phyloP scores from a whole-genome alignment of 192 early-diverging fungal genomes.

The Cladochytrium replicatum region DNA sequence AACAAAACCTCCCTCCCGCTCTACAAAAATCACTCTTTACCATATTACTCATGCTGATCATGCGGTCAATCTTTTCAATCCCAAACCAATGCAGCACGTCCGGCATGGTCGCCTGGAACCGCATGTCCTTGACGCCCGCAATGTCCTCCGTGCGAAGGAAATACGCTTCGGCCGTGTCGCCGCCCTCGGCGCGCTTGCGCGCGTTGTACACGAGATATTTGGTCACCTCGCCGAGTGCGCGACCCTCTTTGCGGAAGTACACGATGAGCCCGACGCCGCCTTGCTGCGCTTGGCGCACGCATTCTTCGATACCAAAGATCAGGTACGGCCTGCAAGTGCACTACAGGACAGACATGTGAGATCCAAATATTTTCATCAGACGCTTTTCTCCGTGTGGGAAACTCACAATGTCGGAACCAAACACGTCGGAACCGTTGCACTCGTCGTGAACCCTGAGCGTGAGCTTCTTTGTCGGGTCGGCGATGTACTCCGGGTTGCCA shows the following conservation, averaged over 20 bases:
- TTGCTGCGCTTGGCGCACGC: slow-evolving; percentile 75
- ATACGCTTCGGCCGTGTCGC: slow-evolving; percentile 83
- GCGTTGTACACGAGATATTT: slow-evolving; percentile 96
- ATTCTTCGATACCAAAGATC: slow-evolving; percentile 81
- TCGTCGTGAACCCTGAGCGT: slow-evolving; percentile 90
- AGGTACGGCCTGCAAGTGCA: slow-evolving; percentile 41
- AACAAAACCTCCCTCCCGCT: too few species aligned
- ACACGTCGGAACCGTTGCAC: slow-evolving; percentile 87
- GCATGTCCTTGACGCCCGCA: slow-evolving; percentile 89
- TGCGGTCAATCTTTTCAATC: slow-evolving; percentile 83
- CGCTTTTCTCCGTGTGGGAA: slow-evolving; percentile 44
- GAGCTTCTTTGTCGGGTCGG: slow-evolving; percentile 71
- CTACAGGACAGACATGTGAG: too few species aligned
- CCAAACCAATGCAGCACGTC: slow-evolving; percentile 95
- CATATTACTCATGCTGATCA: slow-evolving; percentile 57
- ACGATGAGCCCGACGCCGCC: slow-evolving; percentile 91
- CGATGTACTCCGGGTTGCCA: slow-evolving; percentile 69
- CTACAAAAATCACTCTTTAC: slow-evolving; percentile 11
- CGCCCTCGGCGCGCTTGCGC: slow-evolving; percentile 62
- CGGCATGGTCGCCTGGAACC: slow-evolving; percentile 95
- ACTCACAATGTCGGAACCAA: slow-evolving; percentile 79
- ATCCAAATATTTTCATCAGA: slow-evolving; percentile 38
- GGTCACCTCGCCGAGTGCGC: slow-evolving; percentile 88
- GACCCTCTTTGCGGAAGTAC: slow-evolving; percentile 93
- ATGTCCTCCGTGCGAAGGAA: slow-evolving; percentile 77